These are phyloP conservation scores for Thelephora aurantiotincta DNA, from an alignment of 768 basidiomycete genomes.

Conservation along the genomic window DNA sequence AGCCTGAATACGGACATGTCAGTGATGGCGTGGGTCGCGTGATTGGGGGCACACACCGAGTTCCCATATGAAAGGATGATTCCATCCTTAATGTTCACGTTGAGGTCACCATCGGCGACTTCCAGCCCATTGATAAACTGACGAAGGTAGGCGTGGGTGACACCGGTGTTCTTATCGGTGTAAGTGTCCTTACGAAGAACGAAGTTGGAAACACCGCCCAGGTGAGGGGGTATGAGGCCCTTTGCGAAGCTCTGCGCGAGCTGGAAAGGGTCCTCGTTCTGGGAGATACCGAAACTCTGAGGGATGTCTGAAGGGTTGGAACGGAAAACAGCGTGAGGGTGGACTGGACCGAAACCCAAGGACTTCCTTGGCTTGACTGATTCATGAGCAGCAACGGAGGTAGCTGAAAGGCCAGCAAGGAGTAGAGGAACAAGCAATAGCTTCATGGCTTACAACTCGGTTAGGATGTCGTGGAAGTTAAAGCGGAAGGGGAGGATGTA, in stretches of 20 bases:
- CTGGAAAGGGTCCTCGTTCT: conserved; percentile 34
- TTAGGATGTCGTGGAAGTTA: no score
- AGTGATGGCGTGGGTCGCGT: not conserved
- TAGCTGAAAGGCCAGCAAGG: conserved; percentile 11
- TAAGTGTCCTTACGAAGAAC: conserved; percentile 73
- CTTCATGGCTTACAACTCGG: conserved; percentile 4
- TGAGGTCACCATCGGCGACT: conserved; percentile 84
- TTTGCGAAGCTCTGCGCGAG: conserved; percentile 53
- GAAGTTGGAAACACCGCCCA: conserved; percentile 26
- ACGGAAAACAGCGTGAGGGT: conserved; percentile 56
- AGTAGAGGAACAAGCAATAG: conserved; percentile 6
- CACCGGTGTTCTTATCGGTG: conserved; percentile 72
- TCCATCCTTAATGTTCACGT: conserved; percentile 82
- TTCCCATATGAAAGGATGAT: conserved; percentile 76
- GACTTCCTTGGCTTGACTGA: conserved; percentile 57
- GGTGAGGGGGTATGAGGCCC: conserved; percentile 28
- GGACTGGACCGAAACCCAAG: conserved; percentile 75
- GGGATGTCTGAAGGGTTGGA: conserved; percentile 27
- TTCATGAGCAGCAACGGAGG: conserved; percentile 5
- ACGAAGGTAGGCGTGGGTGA: conserved; percentile 80
- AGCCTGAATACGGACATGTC: conserved; percentile 36
- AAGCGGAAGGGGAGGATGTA: no score
- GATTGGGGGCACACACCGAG: conserved; percentile 41
- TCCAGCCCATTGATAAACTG: conserved; percentile 80
- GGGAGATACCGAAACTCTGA: conserved; percentile 7